Base-by-base conservation (phyloP, 169 alveolate genomes). In the Cryptosporidium canis region DNA sequence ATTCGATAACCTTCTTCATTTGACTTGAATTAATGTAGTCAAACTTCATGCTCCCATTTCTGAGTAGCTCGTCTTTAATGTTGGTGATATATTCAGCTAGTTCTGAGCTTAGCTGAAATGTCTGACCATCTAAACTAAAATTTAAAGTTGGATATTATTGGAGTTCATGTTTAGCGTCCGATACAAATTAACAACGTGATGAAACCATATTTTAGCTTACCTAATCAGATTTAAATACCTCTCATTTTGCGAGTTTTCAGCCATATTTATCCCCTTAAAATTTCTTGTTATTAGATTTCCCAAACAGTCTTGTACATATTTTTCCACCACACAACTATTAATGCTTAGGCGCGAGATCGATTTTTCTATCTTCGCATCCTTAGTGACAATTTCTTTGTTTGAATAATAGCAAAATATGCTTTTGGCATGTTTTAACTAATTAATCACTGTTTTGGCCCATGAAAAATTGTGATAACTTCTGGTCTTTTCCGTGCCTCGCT, bases 1-100 rank as follows among this genome's bases (percentile, higher is more conserved):
- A 77, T 48, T 77, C 87, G 4, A 77, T 58, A 3, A 77, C 72
- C 27, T 45, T 77, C 43, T 77, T 61, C 87, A 77, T 77, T 9
- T 41, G 64, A 24, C 8, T 58, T n/a, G 87, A 77, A n/a, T 41
- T 61, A 63, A 77, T 77, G 18, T 56, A 77, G 16, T 77, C 53
- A 58, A 77, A 77, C 48, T 39, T 61, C 55, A 77, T 58, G 6
- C 53, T 37, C 11, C 61, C 63, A 3, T 14, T 58, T 39, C 39
- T 44, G n/a, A 58, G 31, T 24, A 56, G 61, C 18, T 77, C 44
- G 31, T 77, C 87, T 29, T 61, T 33, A 35, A 77, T 35, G 24
- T 37, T 61, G 18, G 71, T 39, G 48, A 77, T 77, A 58, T 58
- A 43, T 18, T 29, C 47, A 16, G 63, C 71, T 16, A 77, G 35